Base-by-base conservation (phyloP, 2,329 filamentous ascomycete species). In the Leptodontidium sp. region DNA sequence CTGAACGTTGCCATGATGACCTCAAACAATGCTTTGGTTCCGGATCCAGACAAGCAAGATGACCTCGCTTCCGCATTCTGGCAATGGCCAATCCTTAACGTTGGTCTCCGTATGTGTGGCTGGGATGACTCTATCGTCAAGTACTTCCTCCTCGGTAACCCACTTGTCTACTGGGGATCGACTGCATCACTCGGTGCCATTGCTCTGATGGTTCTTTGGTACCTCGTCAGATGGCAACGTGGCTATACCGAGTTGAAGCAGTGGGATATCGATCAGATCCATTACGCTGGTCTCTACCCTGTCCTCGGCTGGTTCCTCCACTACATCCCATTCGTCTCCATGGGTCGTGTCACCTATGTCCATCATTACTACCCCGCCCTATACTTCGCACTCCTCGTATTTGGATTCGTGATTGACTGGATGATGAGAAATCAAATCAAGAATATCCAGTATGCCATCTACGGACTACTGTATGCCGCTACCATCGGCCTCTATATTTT, bases 1-100 rank as follows among this genome's bases (percentile, higher is more conserved):
- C 85, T 98, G 70, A 99, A 99, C 79, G 96, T 99, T 71, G 96
- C 96, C 71, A 99, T 99, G 96, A 98, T 98, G 95, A 99, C 96
- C 3, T 98, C 96, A 49, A 99, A 99, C 87, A 99, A 99, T 78
- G 96, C 96, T 29, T 89, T 99, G 57, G 93, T 99, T 24, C 96
- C 96, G 4, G 96, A 99, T 78, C 95, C 96, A 4, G 96, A 99
- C 81, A 99, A 99, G 87, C 96, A 99, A 81, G 96, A 99, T 77
- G 96, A 99, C 78, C 88, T 99, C 59, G 96, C 96, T 40, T 99
- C 96, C 15, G 86, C 94, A 74, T 98, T 94, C 85, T 99, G 96
- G 96, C 94, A 99, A 82, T 99, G 96, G 96, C 96, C 96, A 24
- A 89, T 99, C 72, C 89, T 99, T 50, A 86, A 98, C 77, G 96